Evolutionary conservation across 805 yeast genomes (phyloP), one percentile per base, ranked within the genome.

Genomic region (Sugiyamaella lignohabitans): DNA sequence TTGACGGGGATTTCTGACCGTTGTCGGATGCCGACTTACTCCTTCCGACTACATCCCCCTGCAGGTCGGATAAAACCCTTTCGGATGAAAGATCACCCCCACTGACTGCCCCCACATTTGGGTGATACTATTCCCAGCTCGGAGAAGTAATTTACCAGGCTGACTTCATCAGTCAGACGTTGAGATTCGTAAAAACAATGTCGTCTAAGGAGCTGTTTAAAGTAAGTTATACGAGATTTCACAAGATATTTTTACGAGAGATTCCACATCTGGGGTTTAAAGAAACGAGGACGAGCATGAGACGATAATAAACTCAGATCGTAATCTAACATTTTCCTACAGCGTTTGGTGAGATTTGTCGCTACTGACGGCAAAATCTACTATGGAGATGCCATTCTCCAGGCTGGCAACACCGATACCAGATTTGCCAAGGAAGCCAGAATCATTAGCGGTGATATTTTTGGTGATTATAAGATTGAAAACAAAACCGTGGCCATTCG

Each of bases 361-460:
- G 67, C 75, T 16, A 50, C 62, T 3, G 76, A 75, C 52, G 75
- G 73, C 18, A 56, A 62, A 42, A 61, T 58, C 21, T 69, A 72
- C 56, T 63, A 64, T 32, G 81, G 81, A 11, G 79, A 76, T 47
- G 78, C 78, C 4, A 66, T 74, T 42, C 58, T 72, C 14, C 59
- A 65, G 6, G 51, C 59, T 1, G 65, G 60, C 16, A 48, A 53
- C 6, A 45, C 51, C 5, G 78, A 74, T 50, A 64, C 71, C 6
- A 59, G 74, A 21, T 49, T 58, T 16, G 66, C 71, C 10, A 62
- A 58, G 41, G 59, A 63, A 29, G 81, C 81, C 3, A 53, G 61
- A 27, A 61, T 70, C 24, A 70, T 76, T 40, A 45, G 55, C n/a
- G 82, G 82, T 36, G 73, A 75, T 53, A 62, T 76, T 20, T 69